Evolutionary conservation across 192 early-diverging fungal genomes (phyloP).

Genomic region (Allomyces macrogynus): DNA sequence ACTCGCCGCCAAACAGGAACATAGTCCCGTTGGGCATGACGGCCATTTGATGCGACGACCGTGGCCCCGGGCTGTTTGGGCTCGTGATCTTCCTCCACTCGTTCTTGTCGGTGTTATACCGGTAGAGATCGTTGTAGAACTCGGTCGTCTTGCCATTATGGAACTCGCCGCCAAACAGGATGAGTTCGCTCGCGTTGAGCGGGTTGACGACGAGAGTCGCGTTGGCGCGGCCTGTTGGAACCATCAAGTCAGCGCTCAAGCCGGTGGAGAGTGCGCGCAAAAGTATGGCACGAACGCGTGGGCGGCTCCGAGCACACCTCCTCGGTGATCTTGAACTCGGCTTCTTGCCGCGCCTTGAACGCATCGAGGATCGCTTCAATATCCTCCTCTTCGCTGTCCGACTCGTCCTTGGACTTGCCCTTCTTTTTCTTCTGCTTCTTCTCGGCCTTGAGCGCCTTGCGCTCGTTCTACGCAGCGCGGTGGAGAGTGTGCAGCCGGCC

Average conservation of each 20-base stretch:
- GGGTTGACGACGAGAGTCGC: constrained; percentile 38
- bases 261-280: not conserved
- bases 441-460: constrained; percentile 14
- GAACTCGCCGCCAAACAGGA: constrained; percentile 47
- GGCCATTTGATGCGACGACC: constrained; percentile 45
- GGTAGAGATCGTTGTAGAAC: constrained; percentile 47
- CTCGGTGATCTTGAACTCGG: constrained; percentile 29
- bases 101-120: constrained; percentile 48
- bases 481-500: constrained; percentile 2
- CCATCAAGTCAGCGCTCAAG: constrained; percentile 1
- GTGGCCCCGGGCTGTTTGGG: constrained; percentile 42
- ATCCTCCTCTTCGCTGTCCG: constrained; percentile 37
- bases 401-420: constrained; percentile 16
- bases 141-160: constrained; percentile 14
- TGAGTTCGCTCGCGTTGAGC: constrained; percentile 28
- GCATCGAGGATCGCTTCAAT: constrained; percentile 40
- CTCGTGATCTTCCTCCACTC: constrained; percentile 44
- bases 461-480: constrained; percentile 19
- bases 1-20: constrained; percentile 39
- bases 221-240: constrained; percentile 31
- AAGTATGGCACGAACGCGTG: constrained; percentile 5
- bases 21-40: constrained; percentile 33
- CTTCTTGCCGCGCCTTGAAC: constrained; percentile 31
- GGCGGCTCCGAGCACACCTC: constrained; percentile 24
- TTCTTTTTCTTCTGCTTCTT: constrained; percentile 22